Conservation (phyloP, 129 eudicot species). For the Centaurea solstitialis region DNA sequence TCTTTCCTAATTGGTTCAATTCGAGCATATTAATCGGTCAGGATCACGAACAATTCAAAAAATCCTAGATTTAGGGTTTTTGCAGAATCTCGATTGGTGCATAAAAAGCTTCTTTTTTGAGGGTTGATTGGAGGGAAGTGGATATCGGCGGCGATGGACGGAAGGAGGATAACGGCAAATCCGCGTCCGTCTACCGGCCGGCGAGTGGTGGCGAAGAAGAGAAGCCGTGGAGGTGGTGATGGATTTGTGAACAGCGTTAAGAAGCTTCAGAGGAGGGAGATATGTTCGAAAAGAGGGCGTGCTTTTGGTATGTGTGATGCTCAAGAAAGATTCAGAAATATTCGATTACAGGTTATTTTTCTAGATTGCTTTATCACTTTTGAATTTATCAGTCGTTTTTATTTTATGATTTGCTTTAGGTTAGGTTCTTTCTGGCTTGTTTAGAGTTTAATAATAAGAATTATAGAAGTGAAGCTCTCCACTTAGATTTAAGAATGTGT, state of each 20-base stretch:
- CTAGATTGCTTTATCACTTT: neutral
- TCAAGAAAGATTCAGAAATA: constrained; percentile 76
- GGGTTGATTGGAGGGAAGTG: constrained; percentile 7
- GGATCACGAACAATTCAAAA: constrained; percentile 2
- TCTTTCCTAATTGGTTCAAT: neutral
- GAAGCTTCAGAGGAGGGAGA: constrained; percentile 88
- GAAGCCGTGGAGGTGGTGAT: constrained; percentile 65
- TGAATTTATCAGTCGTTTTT: no score
- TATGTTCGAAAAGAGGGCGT: constrained; percentile 73
- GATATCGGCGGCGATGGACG: constrained; percentile 54
- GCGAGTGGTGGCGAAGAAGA: constrained; percentile 86
- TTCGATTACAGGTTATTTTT: constrained; percentile 62
- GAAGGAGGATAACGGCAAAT: constrained; percentile 77
- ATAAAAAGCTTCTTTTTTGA: neutral
- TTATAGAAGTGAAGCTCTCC: neutral
- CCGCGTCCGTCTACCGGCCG: constrained; percentile 76
- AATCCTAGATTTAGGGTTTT: constrained; percentile 36
- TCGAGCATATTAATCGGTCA: neutral
- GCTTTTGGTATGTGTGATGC: constrained; percentile 78
- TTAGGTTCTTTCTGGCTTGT: neutral
- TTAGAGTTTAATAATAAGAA: neutral
- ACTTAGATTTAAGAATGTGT: neutral
- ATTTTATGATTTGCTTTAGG: neutral
- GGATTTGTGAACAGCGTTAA: constrained; percentile 85
- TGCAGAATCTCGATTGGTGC: constrained; percentile 7